Conservation (phyloP, 2,329 filamentous ascomycete genomes). For the Claviceps arundinis region DNA sequence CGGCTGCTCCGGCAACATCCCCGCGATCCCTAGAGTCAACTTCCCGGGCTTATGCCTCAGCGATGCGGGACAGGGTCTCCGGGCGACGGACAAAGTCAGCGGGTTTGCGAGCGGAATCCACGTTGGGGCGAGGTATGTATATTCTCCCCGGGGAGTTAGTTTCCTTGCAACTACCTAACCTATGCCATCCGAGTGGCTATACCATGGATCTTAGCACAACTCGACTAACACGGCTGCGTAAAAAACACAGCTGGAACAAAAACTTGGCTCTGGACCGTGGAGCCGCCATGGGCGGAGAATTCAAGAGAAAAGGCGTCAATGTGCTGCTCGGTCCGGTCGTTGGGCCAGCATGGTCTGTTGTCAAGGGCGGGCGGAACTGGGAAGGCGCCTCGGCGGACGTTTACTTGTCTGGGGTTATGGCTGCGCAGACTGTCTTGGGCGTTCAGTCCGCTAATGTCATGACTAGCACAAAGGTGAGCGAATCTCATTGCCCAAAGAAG, state of each 20-base stretch:
- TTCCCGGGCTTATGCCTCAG: slow-evolving; percentile 32
- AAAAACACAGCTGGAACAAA: slow-evolving; percentile 48
- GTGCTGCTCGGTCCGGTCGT: slow-evolving; percentile 67
- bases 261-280: slow-evolving; percentile 54
- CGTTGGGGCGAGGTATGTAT: slow-evolving; percentile 24
- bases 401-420: slow-evolving; percentile 39
- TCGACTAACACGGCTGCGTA: not conserved
- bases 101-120: slow-evolving; percentile 28
- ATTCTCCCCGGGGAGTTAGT: too few relatives aligned
- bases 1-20: slow-evolving; percentile 34
- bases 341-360: slow-evolving; percentile 48
- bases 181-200: too few relatives aligned
- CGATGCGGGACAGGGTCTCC: slow-evolving; percentile 32
- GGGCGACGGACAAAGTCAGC: slow-evolving; percentile 28
- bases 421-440: slow-evolving; percentile 35
- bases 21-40: slow-evolving; percentile 22
- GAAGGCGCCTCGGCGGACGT: slow-evolving; percentile 41
- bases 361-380: slow-evolving; percentile 51
- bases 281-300: slow-evolving; percentile 63
- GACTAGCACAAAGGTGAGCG: slow-evolving; percentile 40
- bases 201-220: too few relatives aligned
- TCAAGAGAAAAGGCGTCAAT: slow-evolving; percentile 64
- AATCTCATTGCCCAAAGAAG: too few relatives aligned
- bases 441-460: slow-evolving; percentile 42
- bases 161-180: too few relatives aligned